Percentiles rank a stretch among this genome's conserved stretches.
These are phyloP conservation scores for Entelexis paramagnoliae DNA, from an alignment of 1,139 yeast genomes.

Conservation along the genomic window DNA sequence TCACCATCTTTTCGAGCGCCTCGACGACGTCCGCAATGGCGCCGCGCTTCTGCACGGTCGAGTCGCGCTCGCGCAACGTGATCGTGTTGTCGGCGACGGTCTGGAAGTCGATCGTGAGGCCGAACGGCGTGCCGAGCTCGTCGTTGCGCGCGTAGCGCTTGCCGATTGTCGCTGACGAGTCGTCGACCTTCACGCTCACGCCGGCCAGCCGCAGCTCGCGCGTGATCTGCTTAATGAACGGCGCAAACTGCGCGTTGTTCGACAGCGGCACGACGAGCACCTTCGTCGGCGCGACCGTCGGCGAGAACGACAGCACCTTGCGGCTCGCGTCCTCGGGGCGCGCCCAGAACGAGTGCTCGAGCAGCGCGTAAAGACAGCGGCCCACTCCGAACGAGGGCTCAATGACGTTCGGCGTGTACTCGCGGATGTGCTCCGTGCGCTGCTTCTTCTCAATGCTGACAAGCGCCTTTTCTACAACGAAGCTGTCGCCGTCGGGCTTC, in stretches of 20 bases:
- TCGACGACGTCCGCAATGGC: constrained; percentile 62
- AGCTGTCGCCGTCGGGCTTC: constrained; percentile 50
- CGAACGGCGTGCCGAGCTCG: constrained; percentile 98
- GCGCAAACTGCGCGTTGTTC: constrained; percentile 67
- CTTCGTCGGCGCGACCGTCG: constrained; percentile 94
- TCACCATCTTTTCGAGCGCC: constrained; percentile 68
- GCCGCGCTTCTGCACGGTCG: constrained; percentile 96
- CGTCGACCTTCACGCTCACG: constrained; percentile 93
- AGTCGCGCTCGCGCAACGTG: constrained; percentile 95
- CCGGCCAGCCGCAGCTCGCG: constrained; percentile 64
- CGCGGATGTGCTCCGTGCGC: constrained; percentile 83
- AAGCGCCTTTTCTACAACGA: constrained; percentile 64
- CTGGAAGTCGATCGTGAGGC: constrained; percentile 95
- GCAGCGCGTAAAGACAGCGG: constrained; percentile 83
- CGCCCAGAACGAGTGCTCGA: constrained; percentile 93
- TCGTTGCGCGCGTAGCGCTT: constrained; percentile 98
- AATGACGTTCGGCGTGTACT: constrained; percentile 92
- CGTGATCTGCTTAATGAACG: constrained; percentile 55
- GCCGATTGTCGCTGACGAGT: constrained; percentile 96
- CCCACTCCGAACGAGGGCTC: constrained; percentile 99
- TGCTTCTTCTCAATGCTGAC: constrained; percentile 68
- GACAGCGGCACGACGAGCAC: constrained; percentile 92
- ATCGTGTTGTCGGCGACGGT: constrained; percentile 81
- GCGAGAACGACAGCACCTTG: constrained; percentile 86
- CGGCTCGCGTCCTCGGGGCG: constrained; percentile 90